phyloP scores from a whole-genome alignment of 208 protist species.

The Leishmania guyanensis region DNA sequence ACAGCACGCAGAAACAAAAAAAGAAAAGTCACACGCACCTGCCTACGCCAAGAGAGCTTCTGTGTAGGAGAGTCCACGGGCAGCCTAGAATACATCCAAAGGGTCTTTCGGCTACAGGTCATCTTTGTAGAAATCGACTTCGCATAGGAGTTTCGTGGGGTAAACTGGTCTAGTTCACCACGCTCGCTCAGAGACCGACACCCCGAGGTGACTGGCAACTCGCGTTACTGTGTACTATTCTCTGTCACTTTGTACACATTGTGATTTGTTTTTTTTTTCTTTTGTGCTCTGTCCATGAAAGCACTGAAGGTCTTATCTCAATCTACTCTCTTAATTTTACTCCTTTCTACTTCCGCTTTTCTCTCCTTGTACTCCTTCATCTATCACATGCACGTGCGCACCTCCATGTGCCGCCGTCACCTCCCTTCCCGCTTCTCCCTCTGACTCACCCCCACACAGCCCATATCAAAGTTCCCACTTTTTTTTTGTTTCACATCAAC shows the following conservation, averaged over 20 bases:
- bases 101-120: background rate
- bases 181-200: background rate
- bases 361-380: background rate
- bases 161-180: background rate
- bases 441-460: background rate
- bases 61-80: background rate
- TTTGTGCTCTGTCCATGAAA: background rate
- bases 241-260: background rate
- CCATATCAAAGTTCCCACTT: conserved; percentile 2
- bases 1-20: background rate
- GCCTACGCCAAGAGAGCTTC: background rate
- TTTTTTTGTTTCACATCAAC: background rate
- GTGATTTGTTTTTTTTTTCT: background rate
- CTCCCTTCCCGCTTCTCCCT: background rate
- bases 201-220: background rate
- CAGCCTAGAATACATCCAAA: background rate
- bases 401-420: background rate
- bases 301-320: background rate
- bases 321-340: background rate
- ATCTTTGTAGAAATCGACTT: background rate
- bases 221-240: background rate
- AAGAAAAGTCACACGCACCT: background rate
- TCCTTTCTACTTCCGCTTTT: background rate
- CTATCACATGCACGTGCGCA: background rate
- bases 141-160: background rate